A percentile compares a stretch with the other conserved stretches of the same genome.
These are phyloP conservation scores for Byssoonygena ceratinophila DNA, from an alignment of 2,329 filamentous ascomycete species.

Conservation along the genomic window DNA sequence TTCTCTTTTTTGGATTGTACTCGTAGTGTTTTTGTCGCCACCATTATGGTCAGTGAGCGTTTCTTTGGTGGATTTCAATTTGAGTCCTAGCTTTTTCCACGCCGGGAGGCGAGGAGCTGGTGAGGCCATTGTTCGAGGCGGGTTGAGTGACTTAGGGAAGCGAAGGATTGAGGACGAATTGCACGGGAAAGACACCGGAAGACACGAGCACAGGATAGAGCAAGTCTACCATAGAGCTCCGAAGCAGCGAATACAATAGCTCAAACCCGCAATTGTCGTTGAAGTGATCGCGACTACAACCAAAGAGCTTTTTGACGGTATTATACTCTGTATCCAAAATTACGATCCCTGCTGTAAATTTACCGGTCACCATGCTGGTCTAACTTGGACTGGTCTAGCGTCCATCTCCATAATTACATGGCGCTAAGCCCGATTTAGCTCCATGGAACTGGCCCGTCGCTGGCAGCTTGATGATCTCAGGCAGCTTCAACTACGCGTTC, in stretches of 20 bases:
- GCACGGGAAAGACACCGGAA: not conserved
- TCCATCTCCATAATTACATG: not conserved
- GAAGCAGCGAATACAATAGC: no score
- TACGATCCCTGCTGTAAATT: no score
- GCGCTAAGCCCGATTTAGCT: conserved; percentile 14
- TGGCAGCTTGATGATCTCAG: conserved; percentile 10
- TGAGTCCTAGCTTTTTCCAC: conserved; percentile 52
- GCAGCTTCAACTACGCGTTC: conserved; percentile 13
- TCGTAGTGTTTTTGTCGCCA: not conserved
- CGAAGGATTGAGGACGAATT: not conserved
- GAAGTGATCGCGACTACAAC: no score
- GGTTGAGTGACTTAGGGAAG: not conserved
- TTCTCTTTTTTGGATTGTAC: not conserved
- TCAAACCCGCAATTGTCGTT: no score
- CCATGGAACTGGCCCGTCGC: not conserved
- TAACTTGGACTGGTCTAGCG: no score
- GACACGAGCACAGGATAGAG: not conserved
- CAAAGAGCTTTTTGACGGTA: no score
- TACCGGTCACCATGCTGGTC: no score
- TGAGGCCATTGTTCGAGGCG: not conserved
- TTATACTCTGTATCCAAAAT: no score
- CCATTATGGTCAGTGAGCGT: not conserved
- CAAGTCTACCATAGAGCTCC: not conserved
- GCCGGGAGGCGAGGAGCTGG: conserved; percentile 37
- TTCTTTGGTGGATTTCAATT: conserved; percentile 44